These are phyloP conservation scores for Cubamyces sp. DNA, from an alignment of 768 basidiomycete genomes.

Conservation along the genomic window DNA sequence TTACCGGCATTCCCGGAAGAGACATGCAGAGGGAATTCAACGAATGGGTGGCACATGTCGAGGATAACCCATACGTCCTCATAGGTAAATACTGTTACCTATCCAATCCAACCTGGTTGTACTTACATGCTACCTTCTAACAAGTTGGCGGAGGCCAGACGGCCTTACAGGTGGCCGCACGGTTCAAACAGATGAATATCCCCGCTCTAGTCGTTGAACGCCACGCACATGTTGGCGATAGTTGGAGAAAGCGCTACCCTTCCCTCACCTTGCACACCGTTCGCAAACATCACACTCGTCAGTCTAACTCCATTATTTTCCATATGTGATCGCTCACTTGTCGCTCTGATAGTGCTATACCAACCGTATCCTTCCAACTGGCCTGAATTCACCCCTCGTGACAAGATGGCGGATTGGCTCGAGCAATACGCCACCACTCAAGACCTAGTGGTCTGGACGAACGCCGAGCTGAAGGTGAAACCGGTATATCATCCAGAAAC, in stretches of 20 bases:
- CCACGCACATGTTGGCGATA: constrained; percentile 55
- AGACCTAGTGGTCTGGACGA: constrained; percentile 68
- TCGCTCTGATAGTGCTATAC: constrained; percentile 5
- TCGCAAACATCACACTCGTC: constrained; percentile 30
- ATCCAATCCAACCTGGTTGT: constrained; percentile 19
- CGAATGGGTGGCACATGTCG: constrained; percentile 41
- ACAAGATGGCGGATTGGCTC: constrained; percentile 70
- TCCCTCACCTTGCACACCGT: constrained; percentile 50
- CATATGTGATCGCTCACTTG: background rate
- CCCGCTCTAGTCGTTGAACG: constrained; percentile 60
- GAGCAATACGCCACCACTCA: constrained; percentile 62
- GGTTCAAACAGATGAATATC: constrained; percentile 60
- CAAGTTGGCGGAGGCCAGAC: constrained; percentile 67
- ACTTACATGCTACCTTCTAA: background rate
- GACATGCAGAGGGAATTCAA: constrained; percentile 36
- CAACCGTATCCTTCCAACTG: constrained; percentile 22
- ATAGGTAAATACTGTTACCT: background rate
- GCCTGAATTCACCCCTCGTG: constrained; percentile 42
- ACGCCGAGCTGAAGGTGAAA: constrained; percentile 43
- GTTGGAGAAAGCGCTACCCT: constrained; percentile 64
- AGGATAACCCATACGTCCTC: constrained; percentile 41
- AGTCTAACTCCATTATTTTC: constrained; percentile 48
- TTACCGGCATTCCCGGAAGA: constrained; percentile 40
- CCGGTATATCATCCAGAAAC: constrained; percentile 42
- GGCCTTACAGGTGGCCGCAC: constrained; percentile 66